Base-by-base conservation (phyloP, 2,329 filamentous ascomycete genomes). In the Monosporascus sp. region DNA sequence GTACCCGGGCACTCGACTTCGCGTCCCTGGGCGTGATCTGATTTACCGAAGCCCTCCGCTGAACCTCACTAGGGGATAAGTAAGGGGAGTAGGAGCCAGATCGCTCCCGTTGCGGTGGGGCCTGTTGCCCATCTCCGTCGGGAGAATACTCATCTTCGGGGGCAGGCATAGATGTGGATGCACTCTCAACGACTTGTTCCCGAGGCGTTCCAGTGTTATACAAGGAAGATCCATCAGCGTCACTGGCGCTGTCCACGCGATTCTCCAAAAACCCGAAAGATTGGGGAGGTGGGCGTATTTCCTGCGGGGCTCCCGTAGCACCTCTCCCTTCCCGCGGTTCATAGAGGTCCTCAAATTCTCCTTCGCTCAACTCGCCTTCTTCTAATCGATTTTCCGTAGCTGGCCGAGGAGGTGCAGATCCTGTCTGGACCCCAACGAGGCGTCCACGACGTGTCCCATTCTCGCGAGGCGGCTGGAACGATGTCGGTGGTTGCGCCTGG, bases 341-440 rank as follows among this genome's bases (percentile, higher is more conserved):
- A 55, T 83, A 83, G 2, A 78, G 61, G 60, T 83, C 79, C 48
- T 83, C 79, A 48, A 79, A 76, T 60, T 86, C 84, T 18, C 77
- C 81, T 61, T 93, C 89, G 57, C 83, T 88, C 31, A 94, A 68
- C 67, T 95, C 90, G 17, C 88, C 89, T 62, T 95, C 89, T 63
- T 94, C 89, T 25, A 62, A 58, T 2, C 42, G 42, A 24, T 54
- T 55, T 4, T 54, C 46, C n/a, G 24, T 14, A 45, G 52, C 51
- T 25, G 15, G 31, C 31, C 46, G 51, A 24, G 50, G 47, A 34
- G 52, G n/a, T 9, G 18, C 22, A 8, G 31, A 25, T 20, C 9
- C 36, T 18, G 27, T 15, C 14, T 25, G 42, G 15, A 17, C 42
- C 7, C 22, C 22, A 14, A 9, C n/a, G 24, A 15, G 5, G 22